Percentiles rank a stretch among this genome's conserved stretches.
These are phyloP conservation scores for Lachancea nothofagi DNA, from an alignment of 805 yeast species.

Conservation along the genomic window DNA sequence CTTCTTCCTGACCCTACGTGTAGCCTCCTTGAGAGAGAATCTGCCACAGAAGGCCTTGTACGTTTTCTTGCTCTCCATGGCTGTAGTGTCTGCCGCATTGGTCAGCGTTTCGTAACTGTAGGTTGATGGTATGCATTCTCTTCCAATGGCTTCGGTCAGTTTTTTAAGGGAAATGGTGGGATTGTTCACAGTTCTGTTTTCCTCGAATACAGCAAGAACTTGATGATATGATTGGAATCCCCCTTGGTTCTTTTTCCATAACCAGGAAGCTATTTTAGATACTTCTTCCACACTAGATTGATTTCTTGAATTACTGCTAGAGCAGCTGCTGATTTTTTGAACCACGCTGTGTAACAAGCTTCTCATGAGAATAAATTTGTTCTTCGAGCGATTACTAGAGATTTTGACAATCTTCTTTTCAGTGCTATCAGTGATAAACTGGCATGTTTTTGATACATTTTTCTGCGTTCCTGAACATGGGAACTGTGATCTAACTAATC, in stretches of 20 bases:
- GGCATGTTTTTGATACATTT: background rate
- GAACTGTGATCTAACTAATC: background rate
- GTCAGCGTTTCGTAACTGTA: conserved; percentile 12
- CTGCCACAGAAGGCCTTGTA: conserved; percentile 12
- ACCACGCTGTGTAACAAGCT: conserved; percentile 12
- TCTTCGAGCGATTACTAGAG: conserved; percentile 9
- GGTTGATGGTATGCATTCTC: conserved; percentile 11
- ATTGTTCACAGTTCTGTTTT: background rate
- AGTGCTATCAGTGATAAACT: background rate
- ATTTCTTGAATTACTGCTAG: background rate
- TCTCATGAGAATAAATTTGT: conserved; percentile 16
- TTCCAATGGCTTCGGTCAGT: conserved; percentile 8
- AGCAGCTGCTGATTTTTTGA: background rate
- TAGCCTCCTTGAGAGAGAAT: conserved; percentile 9
- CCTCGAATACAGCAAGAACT: conserved; percentile 1
- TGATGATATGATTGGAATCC: conserved; percentile 1
- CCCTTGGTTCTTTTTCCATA: conserved; percentile 4
- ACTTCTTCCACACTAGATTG: conserved; percentile 1
- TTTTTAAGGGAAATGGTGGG: background rate
- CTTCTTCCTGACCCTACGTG: conserved; percentile 9
- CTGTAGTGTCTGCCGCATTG: conserved; percentile 11
- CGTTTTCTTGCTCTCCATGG: conserved; percentile 11
- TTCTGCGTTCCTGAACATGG: background rate
- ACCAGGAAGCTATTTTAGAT: conserved; percentile 3
- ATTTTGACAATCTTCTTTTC: background rate